Percentiles rank a stretch among this genome's conserved stretches.
phyloP scores from a whole-genome alignment of 805 yeast genomes.

The Ascoidea rubescens region DNA sequence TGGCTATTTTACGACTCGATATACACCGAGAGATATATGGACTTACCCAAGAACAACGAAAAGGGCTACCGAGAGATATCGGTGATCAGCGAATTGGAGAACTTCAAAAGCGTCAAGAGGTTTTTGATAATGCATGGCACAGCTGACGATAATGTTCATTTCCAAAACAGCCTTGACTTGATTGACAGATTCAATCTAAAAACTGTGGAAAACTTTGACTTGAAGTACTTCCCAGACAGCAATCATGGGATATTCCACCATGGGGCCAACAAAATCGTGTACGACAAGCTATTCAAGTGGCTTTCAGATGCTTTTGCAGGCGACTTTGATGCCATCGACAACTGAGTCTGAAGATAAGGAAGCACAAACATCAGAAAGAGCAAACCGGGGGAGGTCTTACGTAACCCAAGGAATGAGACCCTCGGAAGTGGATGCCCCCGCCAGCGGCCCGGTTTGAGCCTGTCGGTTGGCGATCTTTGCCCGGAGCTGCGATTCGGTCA shows the following conservation, averaged over 20 bases:
- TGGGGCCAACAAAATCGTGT: conserved; percentile 65
- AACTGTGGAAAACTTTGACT: conserved; percentile 62
- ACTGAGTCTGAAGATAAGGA: neutral
- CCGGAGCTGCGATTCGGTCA: no score
- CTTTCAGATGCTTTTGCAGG: conserved; percentile 40
- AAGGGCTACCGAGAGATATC: conserved; percentile 37
- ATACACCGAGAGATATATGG: conserved; percentile 93
- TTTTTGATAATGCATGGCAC: conserved; percentile 91
- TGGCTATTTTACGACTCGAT: conserved; percentile 88
- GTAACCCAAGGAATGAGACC: no score
- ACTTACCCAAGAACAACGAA: conserved; percentile 55
- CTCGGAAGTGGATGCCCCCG: no score
- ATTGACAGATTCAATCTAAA: conserved; percentile 53
- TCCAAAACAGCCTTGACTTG: conserved; percentile 74
- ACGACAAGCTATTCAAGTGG: conserved; percentile 63
- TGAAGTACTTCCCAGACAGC: conserved; percentile 85
- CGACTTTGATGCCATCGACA: conserved; percentile 13
- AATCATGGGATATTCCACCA: conserved; percentile 74
- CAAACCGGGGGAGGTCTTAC: no score
- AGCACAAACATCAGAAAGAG: no score
- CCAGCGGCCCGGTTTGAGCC: no score
- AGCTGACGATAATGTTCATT: conserved; percentile 95
- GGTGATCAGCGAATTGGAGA: conserved; percentile 29
- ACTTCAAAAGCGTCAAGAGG: conserved; percentile 43
- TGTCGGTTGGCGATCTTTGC: no score